Evolutionary conservation across 176 grass and related monocot genomes (phyloP).

Genomic region (Zizania latifolia): DNA sequence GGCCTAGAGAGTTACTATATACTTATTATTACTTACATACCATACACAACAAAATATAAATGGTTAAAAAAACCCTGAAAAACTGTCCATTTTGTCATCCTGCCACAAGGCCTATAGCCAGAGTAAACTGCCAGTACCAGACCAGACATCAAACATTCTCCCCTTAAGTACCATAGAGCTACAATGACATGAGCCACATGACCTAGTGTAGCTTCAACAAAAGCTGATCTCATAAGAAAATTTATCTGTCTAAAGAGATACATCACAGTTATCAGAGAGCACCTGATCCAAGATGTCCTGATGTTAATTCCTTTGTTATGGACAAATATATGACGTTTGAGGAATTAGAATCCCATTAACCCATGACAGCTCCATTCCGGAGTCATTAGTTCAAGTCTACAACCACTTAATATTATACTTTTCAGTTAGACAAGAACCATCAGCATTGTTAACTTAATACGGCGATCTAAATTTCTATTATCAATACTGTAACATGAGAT

Average conservation of each 20-base stretch:
- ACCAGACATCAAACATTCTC: neutral
- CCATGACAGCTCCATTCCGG: neutral
- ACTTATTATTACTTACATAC: no score
- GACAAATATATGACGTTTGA: neutral
- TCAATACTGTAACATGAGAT: neutral
- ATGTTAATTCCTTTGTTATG: neutral
- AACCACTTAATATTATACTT: no score
- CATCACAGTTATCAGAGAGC: neutral
- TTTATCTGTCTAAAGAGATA: neutral
- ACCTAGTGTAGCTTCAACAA: neutral
- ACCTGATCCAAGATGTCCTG: neutral
- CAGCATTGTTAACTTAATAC: neutral
- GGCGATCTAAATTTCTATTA: neutral
- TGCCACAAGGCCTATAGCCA: neutral
- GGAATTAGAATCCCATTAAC: neutral
- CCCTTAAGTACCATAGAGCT: neutral
- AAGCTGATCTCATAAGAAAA: neutral
- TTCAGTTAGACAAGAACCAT: neutral
- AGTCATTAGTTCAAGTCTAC: neutral
- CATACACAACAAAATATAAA: no score
- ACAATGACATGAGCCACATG: neutral
- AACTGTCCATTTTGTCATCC: no score
- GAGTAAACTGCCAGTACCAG: neutral
- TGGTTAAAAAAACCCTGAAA: no score
- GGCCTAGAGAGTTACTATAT: no score